Percentiles rank a stretch among this genome's conserved stretches.
Conservation (phyloP, 768 basidiomycete genomes). For the Leccinum aurantiacum region DNA sequence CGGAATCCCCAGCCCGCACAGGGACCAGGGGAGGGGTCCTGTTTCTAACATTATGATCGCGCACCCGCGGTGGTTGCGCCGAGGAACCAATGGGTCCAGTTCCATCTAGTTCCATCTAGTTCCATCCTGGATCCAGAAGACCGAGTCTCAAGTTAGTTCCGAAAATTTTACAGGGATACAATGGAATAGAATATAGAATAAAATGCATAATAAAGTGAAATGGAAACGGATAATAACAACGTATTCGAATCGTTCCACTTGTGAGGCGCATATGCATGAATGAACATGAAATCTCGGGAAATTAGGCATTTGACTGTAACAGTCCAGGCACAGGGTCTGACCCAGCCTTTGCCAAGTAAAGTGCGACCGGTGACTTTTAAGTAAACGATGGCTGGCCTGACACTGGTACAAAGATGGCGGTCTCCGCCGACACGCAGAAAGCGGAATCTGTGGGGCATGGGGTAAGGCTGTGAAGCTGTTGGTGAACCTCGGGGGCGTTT, state of each 20-base stretch:
- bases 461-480: slow-evolving; percentile 22
- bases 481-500: slow-evolving; percentile 1
- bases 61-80: background rate
- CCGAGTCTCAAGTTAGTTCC: slow-evolving; percentile 3
- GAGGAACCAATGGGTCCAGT: background rate
- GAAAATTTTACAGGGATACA: background rate
- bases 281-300: background rate
- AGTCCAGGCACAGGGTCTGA: slow-evolving; percentile 12
- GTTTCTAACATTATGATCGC: no score
- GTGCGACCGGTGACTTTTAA: background rate
- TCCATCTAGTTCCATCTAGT: background rate
- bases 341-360: slow-evolving; percentile 7
- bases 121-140: background rate
- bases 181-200: background rate
- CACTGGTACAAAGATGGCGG: slow-evolving; percentile 25
- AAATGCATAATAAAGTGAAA: background rate
- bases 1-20: no score
- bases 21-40: no score
- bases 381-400: slow-evolving; percentile 9
- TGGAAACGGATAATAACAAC: background rate
- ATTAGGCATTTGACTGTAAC: background rate
- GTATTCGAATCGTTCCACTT: background rate
- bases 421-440: slow-evolving; percentile 23
- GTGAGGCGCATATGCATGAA: background rate
- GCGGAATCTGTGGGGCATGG: slow-evolving; percentile 24